Evolutionary conservation across 1,284 basidiomycete species (phyloP).

Genomic region (Fomitopsis palustris): DNA sequence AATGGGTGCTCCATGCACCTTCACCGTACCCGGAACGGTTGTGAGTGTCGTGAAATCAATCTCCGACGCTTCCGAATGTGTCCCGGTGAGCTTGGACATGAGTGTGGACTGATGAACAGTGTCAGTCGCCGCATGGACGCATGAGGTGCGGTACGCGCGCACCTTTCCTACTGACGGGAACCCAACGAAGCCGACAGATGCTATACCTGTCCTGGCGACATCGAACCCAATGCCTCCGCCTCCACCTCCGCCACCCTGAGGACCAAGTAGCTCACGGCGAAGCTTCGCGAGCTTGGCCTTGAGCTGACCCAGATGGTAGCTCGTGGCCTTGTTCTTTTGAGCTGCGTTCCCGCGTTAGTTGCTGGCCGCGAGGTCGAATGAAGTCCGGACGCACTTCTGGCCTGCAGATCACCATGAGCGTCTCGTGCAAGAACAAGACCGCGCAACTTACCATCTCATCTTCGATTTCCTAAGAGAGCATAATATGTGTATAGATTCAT

Average conservation of each 20-base stretch:
- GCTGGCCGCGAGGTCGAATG: slow-evolving; percentile 3
- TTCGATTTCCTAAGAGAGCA: slow-evolving; percentile 73
- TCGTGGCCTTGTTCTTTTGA: slow-evolving; percentile 96
- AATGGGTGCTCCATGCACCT: slow-evolving; percentile 92
- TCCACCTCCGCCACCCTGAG: slow-evolving; percentile 80
- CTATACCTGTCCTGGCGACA: slow-evolving; percentile 95
- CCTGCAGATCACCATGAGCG: slow-evolving; percentile 23
- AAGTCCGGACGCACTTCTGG: slow-evolving; percentile 33
- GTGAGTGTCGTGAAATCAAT: slow-evolving; percentile 97
- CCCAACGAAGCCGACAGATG: slow-evolving; percentile 94
- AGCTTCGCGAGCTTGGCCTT: slow-evolving; percentile 99
- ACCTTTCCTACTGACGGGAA: slow-evolving; percentile 89
- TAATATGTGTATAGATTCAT: not conserved
- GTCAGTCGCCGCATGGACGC: slow-evolving; percentile 42
- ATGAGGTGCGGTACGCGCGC: slow-evolving; percentile 20
- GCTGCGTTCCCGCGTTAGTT: slow-evolving; percentile 37
- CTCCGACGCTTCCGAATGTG: slow-evolving; percentile 95
- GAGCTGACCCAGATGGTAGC: slow-evolving; percentile 94
- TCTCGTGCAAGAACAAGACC: not conserved
- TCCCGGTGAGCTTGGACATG: slow-evolving; percentile 98
- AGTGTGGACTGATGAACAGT: slow-evolving; percentile 71
- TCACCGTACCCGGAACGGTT: slow-evolving; percentile 94
- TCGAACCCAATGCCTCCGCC: slow-evolving; percentile 90
- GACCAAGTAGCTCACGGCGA: slow-evolving; percentile 87
- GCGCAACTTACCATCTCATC: slow-evolving; percentile 83